Conservation (phyloP, 1,284 basidiomycete genomes). For the Naganishia liquefaciens region DNA sequence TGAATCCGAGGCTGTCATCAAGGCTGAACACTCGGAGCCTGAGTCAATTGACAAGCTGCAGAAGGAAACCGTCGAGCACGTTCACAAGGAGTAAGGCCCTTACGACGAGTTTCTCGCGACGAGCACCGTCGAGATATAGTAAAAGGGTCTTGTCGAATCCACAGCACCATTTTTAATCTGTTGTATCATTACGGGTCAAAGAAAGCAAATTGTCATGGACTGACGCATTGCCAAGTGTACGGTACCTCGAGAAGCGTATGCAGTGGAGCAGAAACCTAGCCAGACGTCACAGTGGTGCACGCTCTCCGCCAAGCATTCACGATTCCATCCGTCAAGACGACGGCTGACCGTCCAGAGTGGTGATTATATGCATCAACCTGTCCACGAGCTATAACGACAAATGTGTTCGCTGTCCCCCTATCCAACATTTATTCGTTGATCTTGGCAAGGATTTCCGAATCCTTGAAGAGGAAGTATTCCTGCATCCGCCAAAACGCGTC, state of each 20-base stretch:
- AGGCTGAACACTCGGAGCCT: slow-evolving; percentile 43
- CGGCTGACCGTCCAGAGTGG: neutral
- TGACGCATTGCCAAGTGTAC: neutral
- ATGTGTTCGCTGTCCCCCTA: neutral
- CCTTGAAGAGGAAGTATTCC: slow-evolving; percentile 96
- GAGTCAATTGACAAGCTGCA: slow-evolving; percentile 46
- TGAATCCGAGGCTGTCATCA: slow-evolving; percentile 47
- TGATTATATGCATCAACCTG: slow-evolving; percentile 7
- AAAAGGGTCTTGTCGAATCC: neutral
- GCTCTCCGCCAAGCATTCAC: too few species aligned
- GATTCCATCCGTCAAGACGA: too few species aligned
- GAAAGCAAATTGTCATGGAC: neutral
- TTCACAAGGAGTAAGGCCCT: slow-evolving; percentile 21
- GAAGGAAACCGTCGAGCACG: slow-evolving; percentile 42
- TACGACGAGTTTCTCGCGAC: neutral
- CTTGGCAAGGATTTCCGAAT: slow-evolving; percentile 94
- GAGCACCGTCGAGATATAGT: neutral
- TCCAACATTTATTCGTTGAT: slow-evolving; percentile 78
- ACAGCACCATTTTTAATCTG: neutral
- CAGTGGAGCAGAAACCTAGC: too few species aligned
- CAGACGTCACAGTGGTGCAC: too few species aligned
- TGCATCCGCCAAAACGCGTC: slow-evolving; percentile 46
- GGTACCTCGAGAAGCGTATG: too few species aligned
- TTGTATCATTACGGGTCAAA: slow-evolving; percentile 19
- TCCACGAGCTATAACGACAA: neutral